Base-by-base conservation (phyloP, 2,329 filamentous ascomycete species). In the Chalaropsis thielavioides region DNA sequence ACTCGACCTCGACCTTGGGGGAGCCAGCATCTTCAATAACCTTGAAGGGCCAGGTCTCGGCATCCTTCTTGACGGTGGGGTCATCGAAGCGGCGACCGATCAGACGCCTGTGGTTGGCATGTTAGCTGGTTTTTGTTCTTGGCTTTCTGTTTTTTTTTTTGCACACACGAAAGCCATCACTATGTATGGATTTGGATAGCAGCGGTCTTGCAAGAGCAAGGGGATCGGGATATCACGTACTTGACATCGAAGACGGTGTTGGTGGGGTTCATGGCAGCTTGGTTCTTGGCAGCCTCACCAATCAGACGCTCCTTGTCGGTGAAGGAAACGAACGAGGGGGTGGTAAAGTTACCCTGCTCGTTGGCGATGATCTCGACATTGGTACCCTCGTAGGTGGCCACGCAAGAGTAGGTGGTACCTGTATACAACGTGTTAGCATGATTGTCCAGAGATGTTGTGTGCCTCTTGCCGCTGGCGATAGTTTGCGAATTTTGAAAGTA, bases 291-390 rank as follows among this genome's bases (percentile, higher is more conserved):
- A 68, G 94, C 92, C 85, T 97, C 94, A 83, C 94, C 94, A 75
- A 97, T 97, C 81, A 99, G 82, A 79, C 94, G 92, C 85, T 99
- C 94, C 83, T 96, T 90, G 74, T 92, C 87, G 76, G 91, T 96
- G 86, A 99, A 99, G 73, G 90, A 95, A 76, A 99, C 94, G 83
- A 96, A 99, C 66, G 94, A 97, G 71, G 94, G 94, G 70, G 94
- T 97, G 76, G 94, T 97, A 82, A 96, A 96, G 81, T 86, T 92
- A 84, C 92, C 92, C 87, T 97, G 92, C 85, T 97, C 92, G 82
- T 97, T 97, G 88, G 92, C 92, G 79, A 97, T 96, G 84, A 99
- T 99, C 80, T 99, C 94, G 78, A 97, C 92, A 87, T 96, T 96
- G 83, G 85, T 92, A 78, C 94, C 94, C 82, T 97, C 94, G 82